These are phyloP conservation scores for Plantago elongata DNA, from an alignment of 257 asterid species.

Conservation along the genomic window DNA sequence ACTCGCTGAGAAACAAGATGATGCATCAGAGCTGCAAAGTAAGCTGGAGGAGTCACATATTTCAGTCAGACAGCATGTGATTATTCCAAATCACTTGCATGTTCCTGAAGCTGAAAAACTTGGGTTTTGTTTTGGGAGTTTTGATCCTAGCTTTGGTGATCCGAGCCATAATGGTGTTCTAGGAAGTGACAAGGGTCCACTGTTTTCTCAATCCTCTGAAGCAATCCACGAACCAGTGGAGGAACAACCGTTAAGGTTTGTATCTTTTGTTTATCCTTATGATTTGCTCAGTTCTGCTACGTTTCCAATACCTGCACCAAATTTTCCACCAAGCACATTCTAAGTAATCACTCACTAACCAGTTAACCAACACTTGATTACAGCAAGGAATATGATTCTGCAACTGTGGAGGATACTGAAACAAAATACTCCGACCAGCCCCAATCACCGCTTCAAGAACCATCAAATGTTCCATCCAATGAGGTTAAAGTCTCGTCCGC, in stretches of 20 bases:
- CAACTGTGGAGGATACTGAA: slow-evolving; percentile 26
- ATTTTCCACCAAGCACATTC: background rate
- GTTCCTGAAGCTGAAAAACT: slow-evolving; percentile 59
- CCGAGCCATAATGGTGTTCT: slow-evolving; percentile 23
- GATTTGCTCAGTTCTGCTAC: slow-evolving; percentile 1
- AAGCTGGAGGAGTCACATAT: slow-evolving; percentile 35
- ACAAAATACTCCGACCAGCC: slow-evolving; percentile 30
- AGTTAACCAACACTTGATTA: background rate
- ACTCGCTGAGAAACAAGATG: background rate
- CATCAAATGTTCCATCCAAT: slow-evolving; percentile 22
- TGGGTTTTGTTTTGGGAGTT: slow-evolving; percentile 62
- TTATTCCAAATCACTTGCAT: slow-evolving; percentile 58
- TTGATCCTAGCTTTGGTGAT: slow-evolving; percentile 41
- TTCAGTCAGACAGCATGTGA: slow-evolving; percentile 42
- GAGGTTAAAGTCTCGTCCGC: slow-evolving; percentile 40
- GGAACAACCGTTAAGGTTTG: slow-evolving; percentile 41
- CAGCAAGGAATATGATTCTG: slow-evolving; percentile 41
- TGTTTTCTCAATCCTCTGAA: slow-evolving; percentile 38
- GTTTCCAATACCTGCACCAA: background rate
- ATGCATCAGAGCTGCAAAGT: slow-evolving; percentile 31
- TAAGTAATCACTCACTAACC: background rate
- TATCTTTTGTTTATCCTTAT: slow-evolving; percentile 14
- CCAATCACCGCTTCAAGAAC: slow-evolving; percentile 30
- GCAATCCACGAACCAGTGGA: slow-evolving; percentile 32
- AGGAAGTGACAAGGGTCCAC: slow-evolving; percentile 29